Conservation (phyloP, 2,329 filamentous ascomycete genomes). For the Sarocladium kiliense region DNA sequence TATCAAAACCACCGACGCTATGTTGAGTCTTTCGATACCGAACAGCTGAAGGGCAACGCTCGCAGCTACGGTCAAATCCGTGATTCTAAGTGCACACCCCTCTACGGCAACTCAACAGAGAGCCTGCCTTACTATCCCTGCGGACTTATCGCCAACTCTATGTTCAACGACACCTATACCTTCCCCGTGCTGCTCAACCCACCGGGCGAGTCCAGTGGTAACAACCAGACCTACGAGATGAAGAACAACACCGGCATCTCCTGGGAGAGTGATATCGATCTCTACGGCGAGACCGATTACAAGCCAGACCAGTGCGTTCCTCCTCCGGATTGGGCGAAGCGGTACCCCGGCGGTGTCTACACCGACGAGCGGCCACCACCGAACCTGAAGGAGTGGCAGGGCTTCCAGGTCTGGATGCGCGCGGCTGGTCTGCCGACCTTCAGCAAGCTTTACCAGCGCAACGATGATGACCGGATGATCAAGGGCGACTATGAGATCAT, state of each 20-base stretch:
- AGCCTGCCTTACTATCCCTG: conserved; percentile 84
- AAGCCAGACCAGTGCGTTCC: conserved; percentile 62
- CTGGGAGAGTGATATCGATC: conserved; percentile 75
- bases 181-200: conserved; percentile 58
- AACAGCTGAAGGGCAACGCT: conserved; percentile 71
- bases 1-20: conserved; percentile 98
- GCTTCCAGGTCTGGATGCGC: conserved; percentile 98
- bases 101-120: conserved; percentile 47
- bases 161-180: conserved; percentile 90
- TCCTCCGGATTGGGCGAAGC: conserved; percentile 77
- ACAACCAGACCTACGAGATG: conserved; percentile 64
- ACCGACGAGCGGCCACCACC: conserved; percentile 60
- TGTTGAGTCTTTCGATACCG: conserved; percentile 78
- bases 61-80: conserved; percentile 57
- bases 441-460: conserved; percentile 85
- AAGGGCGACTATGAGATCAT: conserved; percentile 70
- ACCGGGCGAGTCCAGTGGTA: conserved; percentile 20
- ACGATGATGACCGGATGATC: conserved; percentile 64
- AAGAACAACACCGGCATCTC: conserved; percentile 69
- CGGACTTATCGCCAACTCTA: conserved; percentile 90
- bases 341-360: conserved; percentile 65
- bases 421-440: conserved; percentile 91
- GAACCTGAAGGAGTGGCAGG: conserved; percentile 68
- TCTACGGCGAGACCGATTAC: conserved; percentile 72
- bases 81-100: conserved; percentile 68